Percentiles rank a stretch among this genome's conserved stretches.
Evolutionary conservation across 257 asterid species (phyloP).

Genomic region (Nicotiana tabacum): DNA sequence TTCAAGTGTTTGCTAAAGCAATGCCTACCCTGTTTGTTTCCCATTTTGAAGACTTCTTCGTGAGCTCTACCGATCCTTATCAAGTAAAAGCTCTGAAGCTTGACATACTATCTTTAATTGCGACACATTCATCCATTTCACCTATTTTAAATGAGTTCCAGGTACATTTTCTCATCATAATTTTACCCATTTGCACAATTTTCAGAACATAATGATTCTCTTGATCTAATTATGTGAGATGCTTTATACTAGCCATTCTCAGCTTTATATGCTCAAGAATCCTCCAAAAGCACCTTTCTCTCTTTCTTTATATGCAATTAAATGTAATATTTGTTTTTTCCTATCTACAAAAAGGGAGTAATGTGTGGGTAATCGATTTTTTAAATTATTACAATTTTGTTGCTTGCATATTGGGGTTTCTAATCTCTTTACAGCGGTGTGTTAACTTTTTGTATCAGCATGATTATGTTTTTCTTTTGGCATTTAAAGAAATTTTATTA

Average conservation of each 20-base stretch:
- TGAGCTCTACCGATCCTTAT: conserved; percentile 71
- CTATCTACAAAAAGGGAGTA: background rate
- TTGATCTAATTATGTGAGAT: background rate
- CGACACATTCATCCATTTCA: conserved; percentile 64
- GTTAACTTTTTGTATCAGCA: background rate
- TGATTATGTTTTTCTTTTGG: background rate
- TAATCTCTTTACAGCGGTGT: background rate
- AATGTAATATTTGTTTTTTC: background rate
- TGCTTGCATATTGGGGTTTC: background rate
- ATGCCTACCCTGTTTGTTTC: conserved; percentile 73
- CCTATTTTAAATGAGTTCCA: conserved; percentile 85
- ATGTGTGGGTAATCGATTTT: background rate
- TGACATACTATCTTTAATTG: conserved; percentile 82
- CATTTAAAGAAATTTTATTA: background rate
- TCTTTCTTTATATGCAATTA: conserved; percentile 2
- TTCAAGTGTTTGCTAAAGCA: conserved; percentile 87
- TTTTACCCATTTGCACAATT: conserved; percentile 9
- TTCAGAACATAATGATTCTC: background rate
- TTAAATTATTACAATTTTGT: background rate
- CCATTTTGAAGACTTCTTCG: conserved; percentile 83
- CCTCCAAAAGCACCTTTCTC: background rate
- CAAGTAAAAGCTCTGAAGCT: conserved; percentile 84
- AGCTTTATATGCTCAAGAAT: background rate
- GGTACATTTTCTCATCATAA: conserved; percentile 35
- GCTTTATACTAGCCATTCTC: background rate